phyloP scores from a whole-genome alignment of 768 basidiomycete genomes.

The Lactarius hatsudake region DNA sequence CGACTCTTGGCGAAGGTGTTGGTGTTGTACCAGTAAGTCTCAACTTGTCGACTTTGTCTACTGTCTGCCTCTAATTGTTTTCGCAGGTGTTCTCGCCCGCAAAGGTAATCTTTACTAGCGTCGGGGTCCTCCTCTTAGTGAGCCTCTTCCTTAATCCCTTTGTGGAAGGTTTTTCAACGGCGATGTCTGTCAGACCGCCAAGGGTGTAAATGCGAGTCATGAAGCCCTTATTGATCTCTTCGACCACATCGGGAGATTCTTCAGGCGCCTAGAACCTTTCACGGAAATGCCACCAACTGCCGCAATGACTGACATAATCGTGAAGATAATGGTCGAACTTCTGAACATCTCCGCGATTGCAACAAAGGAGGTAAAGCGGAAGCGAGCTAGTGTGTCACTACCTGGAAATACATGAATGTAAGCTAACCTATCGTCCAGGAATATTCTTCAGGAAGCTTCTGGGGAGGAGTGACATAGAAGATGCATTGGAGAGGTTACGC shows the following conservation, averaged over 20 bases:
- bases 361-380: neutral
- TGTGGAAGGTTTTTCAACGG: too few species aligned
- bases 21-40: neutral
- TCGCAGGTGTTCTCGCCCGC: neutral
- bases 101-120: neutral
- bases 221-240: neutral
- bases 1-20: neutral
- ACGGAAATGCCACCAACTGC: neutral
- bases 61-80: neutral
- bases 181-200: neutral
- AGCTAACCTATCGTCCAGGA: neutral
- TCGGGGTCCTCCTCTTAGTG: neutral
- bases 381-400: neutral
- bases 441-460: neutral
- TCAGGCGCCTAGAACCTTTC: neutral
- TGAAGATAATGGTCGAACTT: neutral
- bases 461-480: neutral
- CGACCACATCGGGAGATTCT: neutral
- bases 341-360: neutral
- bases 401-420: neutral
- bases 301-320: neutral
- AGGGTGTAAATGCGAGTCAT: neutral
- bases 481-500: too few species aligned
- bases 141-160: neutral
- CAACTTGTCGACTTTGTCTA: neutral